These are phyloP conservation scores for Suaeda aralocaspica DNA, from an alignment of 148 eudicot species.

Conservation along the genomic window DNA sequence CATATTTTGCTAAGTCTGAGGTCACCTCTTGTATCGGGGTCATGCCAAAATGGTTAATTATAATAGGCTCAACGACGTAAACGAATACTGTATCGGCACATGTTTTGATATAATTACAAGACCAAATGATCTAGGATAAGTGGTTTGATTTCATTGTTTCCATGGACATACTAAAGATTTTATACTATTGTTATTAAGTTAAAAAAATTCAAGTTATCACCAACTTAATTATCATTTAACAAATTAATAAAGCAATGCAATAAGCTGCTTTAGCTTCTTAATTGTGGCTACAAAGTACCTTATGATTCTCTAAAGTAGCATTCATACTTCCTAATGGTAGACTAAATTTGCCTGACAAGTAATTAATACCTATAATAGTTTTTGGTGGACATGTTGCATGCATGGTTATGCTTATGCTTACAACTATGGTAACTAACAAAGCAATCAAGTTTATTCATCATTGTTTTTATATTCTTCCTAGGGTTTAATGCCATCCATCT, in stretches of 20 bases:
- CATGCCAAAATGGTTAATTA: too few species aligned
- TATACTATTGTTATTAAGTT: neutral
- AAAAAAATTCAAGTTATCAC: neutral
- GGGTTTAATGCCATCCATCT: conserved; percentile 1
- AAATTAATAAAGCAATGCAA: neutral
- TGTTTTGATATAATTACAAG: too few species aligned
- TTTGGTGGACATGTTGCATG: conserved; percentile 1
- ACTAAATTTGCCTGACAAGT: neutral
- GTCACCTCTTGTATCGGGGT: too few species aligned
- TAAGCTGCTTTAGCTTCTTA: neutral
- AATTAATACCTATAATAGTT: neutral
- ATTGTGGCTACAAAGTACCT: neutral
- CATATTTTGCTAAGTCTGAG: too few species aligned
- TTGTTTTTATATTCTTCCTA: neutral
- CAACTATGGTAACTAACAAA: neutral
- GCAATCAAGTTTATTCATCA: conserved; percentile 4
- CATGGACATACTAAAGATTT: neutral
- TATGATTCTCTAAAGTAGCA: neutral
- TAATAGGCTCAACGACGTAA: too few species aligned
- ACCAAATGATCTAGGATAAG: too few species aligned
- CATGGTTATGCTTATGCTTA: neutral
- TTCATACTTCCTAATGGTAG: neutral
- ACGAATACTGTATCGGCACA: too few species aligned
- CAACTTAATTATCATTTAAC: neutral
- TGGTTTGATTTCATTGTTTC: too few species aligned